phyloP scores from a whole-genome alignment of 345 rosid genomes.

The Salix koriyanagi region DNA sequence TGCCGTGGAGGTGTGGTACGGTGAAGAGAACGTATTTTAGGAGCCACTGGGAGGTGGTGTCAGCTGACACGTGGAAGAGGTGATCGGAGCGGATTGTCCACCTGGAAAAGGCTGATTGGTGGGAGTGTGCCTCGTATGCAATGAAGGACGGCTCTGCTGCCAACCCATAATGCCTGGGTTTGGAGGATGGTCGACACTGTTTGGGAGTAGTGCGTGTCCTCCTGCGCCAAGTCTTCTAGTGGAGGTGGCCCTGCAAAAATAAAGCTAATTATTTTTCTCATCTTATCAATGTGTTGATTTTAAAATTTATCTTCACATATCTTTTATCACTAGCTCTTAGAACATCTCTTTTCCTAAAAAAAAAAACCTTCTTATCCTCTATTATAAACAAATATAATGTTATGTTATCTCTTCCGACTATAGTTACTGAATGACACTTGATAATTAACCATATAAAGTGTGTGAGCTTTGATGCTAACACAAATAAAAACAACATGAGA shows the following conservation, averaged over 20 bases:
- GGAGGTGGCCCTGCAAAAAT: slow-evolving; percentile 30
- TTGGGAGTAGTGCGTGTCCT: slow-evolving; percentile 75
- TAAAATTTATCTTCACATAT: no score
- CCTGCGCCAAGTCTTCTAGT: slow-evolving; percentile 53
- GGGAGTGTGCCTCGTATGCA: slow-evolving; percentile 31
- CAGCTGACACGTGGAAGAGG: slow-evolving; percentile 27
- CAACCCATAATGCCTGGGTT: slow-evolving; percentile 47
- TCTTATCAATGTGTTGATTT: no score
- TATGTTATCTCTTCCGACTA: no score
- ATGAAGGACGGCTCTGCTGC: slow-evolving; percentile 47
- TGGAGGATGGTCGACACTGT: slow-evolving; percentile 83
- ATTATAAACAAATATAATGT: no score
- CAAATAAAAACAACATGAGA: no score
- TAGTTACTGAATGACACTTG: no score
- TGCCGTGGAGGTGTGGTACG: slow-evolving; percentile 70
- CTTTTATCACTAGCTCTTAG: no score
- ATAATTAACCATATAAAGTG: no score
- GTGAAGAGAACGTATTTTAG: slow-evolving; percentile 74
- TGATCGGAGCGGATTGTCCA: slow-evolving; percentile 51
- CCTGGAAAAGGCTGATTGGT: slow-evolving; percentile 64
- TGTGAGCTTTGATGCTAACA: no score
- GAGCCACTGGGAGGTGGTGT: slow-evolving; percentile 66
- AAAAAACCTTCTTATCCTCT: no score
- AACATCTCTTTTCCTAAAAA: no score
- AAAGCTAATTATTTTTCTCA: no score